Base-by-base conservation (phyloP, 2,329 filamentous ascomycete species). In the Calonectria naviculata region DNA sequence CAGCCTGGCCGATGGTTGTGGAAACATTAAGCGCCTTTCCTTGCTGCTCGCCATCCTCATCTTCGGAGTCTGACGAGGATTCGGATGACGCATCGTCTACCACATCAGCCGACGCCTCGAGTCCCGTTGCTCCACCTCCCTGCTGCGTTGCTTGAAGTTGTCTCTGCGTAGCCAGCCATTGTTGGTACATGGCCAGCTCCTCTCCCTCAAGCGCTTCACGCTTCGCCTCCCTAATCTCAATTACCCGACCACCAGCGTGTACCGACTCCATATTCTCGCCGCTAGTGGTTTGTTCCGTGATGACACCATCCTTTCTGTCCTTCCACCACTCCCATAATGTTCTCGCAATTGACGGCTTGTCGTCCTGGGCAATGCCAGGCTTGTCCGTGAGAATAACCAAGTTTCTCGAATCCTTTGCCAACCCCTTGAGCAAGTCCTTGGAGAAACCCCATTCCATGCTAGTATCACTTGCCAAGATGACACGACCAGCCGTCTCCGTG, bases 381-480 rank as follows among this genome's bases (percentile, higher is more conserved):
- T 92, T 90, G 78, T 98, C 95, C 0, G 96, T 98, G 49, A 99
- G 84, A 65, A 99, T 91, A 41, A 99, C 89, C 54, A 98, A 85
- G 80, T 98, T 99, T 47, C 92, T 91, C 1, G 92, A 86, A 74
- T 97, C 93, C 70, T 90, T 88, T 0, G 95, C 95, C 67, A 99
- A 87, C 12, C 89, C 88, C 73, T 90, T 91, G 60, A 99, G 84
- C 0, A 95, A 87, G 65, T 96, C 92, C 78, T 93, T 94, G 0
- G 97, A 97, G 79, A 98, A 97, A 0, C 97, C 97, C 97, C 97
- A 99, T 77, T 98, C 95, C 24, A 98, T 85, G 34, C 94, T 97
- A 4, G 92, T 90, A 81, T 98, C 96, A 76, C 95, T 98, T 3
- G 97, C 95, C 68, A 99, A 87, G 63, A 99, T 97, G 19, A 99